phyloP scores from a whole-genome alignment of 192 early-diverging fungal species.

The Diversispora epigaea region DNA sequence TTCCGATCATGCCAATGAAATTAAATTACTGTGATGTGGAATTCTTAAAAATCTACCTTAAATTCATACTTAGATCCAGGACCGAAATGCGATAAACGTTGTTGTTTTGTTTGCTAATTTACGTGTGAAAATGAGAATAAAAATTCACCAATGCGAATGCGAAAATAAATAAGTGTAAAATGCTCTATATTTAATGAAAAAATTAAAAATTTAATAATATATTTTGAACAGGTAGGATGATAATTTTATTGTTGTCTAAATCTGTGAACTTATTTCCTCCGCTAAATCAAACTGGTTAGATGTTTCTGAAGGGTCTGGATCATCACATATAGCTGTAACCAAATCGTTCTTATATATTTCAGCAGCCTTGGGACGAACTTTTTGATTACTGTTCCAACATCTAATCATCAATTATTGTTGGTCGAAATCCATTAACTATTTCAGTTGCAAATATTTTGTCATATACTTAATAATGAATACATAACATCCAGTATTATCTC shows the following conservation, averaged over 20 bases:
- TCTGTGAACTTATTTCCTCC: not conserved
- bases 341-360: not conserved
- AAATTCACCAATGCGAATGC: no score
- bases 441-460: conserved; percentile 32
- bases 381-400: conserved; percentile 41
- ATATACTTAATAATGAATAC: conserved; percentile 6
- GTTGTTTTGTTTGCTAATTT: no score
- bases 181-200: no score
- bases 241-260: not conserved
- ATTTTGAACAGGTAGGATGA: not conserved
- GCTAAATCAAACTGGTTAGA: conserved; percentile 6
- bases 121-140: no score
- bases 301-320: not conserved
- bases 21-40: no score
- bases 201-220: not conserved
- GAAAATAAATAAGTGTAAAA: no score
- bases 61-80: no score
- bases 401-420: conserved; percentile 34
- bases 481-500: no score
- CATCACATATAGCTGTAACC: no score
- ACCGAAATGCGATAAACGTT: no score
- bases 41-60: no score
- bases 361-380: not conserved
- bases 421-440: conserved; percentile 37
- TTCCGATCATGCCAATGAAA: no score